Conservation (phyloP, 2,329 filamentous ascomycete species). For the Colletotrichum tropicale region DNA sequence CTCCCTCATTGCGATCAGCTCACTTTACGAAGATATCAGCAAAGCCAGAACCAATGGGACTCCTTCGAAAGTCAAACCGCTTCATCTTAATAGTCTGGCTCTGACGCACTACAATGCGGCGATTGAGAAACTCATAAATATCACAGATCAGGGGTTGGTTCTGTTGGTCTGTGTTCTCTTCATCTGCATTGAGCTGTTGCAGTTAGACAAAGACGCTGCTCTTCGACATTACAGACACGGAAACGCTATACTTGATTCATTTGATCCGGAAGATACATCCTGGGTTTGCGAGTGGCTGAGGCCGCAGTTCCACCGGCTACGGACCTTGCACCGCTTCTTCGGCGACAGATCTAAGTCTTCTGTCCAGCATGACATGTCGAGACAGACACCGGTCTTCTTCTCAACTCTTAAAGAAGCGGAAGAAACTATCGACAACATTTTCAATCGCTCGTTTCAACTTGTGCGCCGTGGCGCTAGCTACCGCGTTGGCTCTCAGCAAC, state of each 20-base stretch:
- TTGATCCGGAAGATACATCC: neutral
- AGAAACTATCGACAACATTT: conserved; percentile 30
- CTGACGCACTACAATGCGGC: conserved; percentile 33
- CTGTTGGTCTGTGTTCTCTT: conserved; percentile 55
- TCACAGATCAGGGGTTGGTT: conserved; percentile 26
- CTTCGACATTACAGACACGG: conserved; percentile 33
- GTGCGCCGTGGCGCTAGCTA: conserved; percentile 31
- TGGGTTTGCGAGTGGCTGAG: neutral
- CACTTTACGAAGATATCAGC: conserved; percentile 42
- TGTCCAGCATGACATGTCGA: neutral
- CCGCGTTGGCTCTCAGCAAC: conserved; percentile 20
- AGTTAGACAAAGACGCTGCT: conserved; percentile 46
- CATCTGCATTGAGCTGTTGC: conserved; percentile 58
- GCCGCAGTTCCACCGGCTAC: neutral
- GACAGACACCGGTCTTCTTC: neutral
- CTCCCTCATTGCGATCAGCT: conserved; percentile 54
- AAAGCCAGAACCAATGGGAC: neutral
- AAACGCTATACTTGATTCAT: neutral
- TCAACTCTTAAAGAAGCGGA: conserved; percentile 30
- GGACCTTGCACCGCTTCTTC: neutral
- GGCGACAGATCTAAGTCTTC: neutral
- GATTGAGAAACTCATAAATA: conserved; percentile 24
- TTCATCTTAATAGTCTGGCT: neutral
- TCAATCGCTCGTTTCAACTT: conserved; percentile 31
- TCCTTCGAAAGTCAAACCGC: neutral